Percentiles rank a stretch among this genome's conserved stretches.
Conservation (phyloP, 345 rosid genomes). For the Gynandropsis gynandra region DNA sequence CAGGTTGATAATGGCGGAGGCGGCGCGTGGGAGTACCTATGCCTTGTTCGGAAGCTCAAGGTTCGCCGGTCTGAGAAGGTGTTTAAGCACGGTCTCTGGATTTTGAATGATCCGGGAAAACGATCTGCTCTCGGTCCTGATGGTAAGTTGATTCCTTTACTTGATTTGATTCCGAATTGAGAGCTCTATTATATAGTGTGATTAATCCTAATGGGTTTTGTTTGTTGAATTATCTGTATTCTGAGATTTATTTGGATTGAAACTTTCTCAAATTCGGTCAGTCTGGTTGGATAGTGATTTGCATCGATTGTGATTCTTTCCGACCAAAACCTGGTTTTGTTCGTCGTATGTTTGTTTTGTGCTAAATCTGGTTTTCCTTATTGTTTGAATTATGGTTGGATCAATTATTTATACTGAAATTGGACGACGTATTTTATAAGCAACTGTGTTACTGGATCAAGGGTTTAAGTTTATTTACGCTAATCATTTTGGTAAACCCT, state of each 20-base stretch:
- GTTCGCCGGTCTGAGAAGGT: slow-evolving; percentile 91
- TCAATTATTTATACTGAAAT: too few species aligned
- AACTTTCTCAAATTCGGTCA: not conserved
- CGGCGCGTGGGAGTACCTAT: slow-evolving; percentile 93
- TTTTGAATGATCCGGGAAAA: slow-evolving; percentile 70
- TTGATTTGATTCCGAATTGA: not conserved
- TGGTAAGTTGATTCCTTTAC: slow-evolving; percentile 33
- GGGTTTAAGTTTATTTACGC: too few species aligned
- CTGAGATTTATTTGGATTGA: not conserved
- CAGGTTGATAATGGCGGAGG: slow-evolving; percentile 99
- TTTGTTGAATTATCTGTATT: not conserved
- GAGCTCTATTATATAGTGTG: not conserved
- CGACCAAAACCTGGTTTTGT: not conserved
- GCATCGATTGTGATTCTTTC: not conserved
- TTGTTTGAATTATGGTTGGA: slow-evolving; percentile 17
- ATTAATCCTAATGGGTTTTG: not conserved
- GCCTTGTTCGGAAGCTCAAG: slow-evolving; percentile 85
- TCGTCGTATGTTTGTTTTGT: not conserved
- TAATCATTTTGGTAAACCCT: too few species aligned
- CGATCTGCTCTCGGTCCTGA: slow-evolving; percentile 81
- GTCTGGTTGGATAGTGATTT: not conserved
- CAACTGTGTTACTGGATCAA: too few species aligned
- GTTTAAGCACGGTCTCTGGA: slow-evolving; percentile 71
- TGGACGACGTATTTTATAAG: not conserved
- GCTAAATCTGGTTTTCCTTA: slow-evolving; percentile 14